Conservation (phyloP, 2,329 filamentous ascomycete genomes). For the Microdochium nivale region DNA sequence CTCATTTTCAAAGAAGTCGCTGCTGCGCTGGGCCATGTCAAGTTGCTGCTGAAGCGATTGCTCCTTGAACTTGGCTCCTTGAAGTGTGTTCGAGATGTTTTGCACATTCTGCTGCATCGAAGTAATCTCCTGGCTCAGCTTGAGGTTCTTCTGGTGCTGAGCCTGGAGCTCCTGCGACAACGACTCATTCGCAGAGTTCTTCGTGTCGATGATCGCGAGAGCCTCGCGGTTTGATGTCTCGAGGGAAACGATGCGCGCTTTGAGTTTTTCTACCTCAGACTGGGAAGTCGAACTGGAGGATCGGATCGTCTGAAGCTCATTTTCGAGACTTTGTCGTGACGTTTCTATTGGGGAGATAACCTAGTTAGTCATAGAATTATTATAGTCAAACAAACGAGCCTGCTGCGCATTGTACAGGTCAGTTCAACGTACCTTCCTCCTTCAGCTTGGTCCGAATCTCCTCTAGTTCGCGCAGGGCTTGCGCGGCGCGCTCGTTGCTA, state of each 20-base stretch:
- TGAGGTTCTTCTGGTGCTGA: conserved; percentile 81
- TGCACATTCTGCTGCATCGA: conserved; percentile 78
- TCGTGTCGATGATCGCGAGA: conserved; percentile 79
- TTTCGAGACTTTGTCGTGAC: conserved; percentile 64
- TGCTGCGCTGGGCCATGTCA: conserved; percentile 78
- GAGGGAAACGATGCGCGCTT: conserved; percentile 74
- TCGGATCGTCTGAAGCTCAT: conserved; percentile 71
- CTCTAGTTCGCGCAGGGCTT: conserved; percentile 75
- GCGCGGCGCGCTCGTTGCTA: conserved; percentile 74
- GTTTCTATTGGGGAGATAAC: conserved; percentile 50
- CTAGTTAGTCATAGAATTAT: neutral
- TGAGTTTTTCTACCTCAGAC: conserved; percentile 66
- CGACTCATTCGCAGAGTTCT: conserved; percentile 77
- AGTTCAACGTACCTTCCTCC: conserved; percentile 58
- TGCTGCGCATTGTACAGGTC: neutral
- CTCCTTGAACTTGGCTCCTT: conserved; percentile 80
- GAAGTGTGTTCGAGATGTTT: conserved; percentile 68
- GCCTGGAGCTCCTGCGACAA: conserved; percentile 79
- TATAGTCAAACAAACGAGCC: neutral
- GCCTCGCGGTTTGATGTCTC: conserved; percentile 91
- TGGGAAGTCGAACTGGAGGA: conserved; percentile 66
- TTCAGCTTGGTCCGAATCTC: conserved; percentile 73
- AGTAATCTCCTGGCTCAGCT: conserved; percentile 75
- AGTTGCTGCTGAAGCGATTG: conserved; percentile 86
- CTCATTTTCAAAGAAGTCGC: conserved; percentile 88